Base-by-base conservation (phyloP, 169 alveolate species). In the Cryptosporidium canis region DNA sequence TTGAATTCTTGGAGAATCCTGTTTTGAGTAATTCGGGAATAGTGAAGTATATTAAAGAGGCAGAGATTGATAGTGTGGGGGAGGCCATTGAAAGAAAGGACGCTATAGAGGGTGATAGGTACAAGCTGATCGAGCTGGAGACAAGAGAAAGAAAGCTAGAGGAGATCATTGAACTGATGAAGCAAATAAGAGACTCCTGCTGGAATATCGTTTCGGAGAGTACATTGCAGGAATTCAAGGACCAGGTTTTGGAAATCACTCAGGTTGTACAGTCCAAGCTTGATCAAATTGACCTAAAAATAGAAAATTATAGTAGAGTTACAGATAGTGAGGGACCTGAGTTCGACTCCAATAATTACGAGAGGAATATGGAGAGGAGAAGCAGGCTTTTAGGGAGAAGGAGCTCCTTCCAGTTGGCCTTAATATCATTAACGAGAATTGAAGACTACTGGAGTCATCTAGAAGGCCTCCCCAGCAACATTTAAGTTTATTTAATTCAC, bases 401-500 rank as follows among this genome's bases (percentile, higher is more conserved):
- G 29, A 51, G 63, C n/a, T 33, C 83, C n/a, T 67, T 33, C 18
- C 7, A 33, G 9, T 27, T 67, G 29, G 56, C 66, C 21, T 27
- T 67, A 1, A 33, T 29, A 9, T 67, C 83, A 37, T 67, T 67
- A 3, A 45, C 1, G 5, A 67, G 83, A 44, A 67, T 67, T 27
- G 31, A 67, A 45, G 83, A 67, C 14, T 67, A 67, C 3, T 67
- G 83, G 83, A 18, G 18, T 27, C 83, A 67, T 27, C 33, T 67
- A 9, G 83, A 67, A 47, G 45, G 24, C 18, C 47, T 65, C 2
- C 77, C 77, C 37, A 35, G 18, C 6, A 33, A 18, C 11, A 7
- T 33, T 18, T 65, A 65, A 45, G 16, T 5, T 16, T 65, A 3
- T 51, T n/a, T 7, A 41, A 12, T 51, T 51, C 35, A 27, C 2